Base-by-base conservation (phyloP, 805 yeast genomes). In the Zygosaccharomyces pseudorouxii region DNA sequence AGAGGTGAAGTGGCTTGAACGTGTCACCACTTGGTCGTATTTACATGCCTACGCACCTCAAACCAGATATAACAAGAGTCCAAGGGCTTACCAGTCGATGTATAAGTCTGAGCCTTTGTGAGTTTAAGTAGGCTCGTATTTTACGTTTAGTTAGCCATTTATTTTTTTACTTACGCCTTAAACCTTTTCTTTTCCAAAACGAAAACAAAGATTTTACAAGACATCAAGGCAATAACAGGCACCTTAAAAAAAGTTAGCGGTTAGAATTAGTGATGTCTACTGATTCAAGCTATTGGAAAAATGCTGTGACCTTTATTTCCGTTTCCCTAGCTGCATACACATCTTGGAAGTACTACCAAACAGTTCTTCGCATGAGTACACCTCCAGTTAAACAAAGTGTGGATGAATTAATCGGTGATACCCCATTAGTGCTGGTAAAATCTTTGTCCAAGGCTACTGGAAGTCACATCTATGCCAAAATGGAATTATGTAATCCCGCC, bases 401-500 rank as follows among this genome's bases (percentile, higher is more conserved):
- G 0, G 84, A 81, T 42, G 89, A 85, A 11, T 76, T 89, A 16
- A 89, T 92, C 18, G 99, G 99, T 0, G 82, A 89, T 64, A 92
- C 99, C 1, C 97, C 96, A 0, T 60, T 92, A 65, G 81, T 92
- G 14, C 77, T 78, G 53, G 76, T 92, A 40, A 76, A 78, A 54
- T 84, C 95, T 0, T 72, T 92, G 10, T 82, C 93, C 0, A 66
- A 72, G 11, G 67, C 75, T 10, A 88, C 96, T 0, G 95, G 95
- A 0, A 84, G 92, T 60, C 82, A 85, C 37, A 79, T 92, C 3
- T 87, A 81, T 63, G 98, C 96, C 31, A 92, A 92, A 60, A 64
- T 90, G 52, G 99, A 92, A 65, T 70, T 88, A 47, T 67, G 75
- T 53, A 93, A 92, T 60, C 97, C 98, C 0, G 99, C 92, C 1